Evolutionary conservation across 805 yeast species (phyloP), one percentile per base, ranked within the genome.

Genomic region (Allodekkera sacchari): DNA sequence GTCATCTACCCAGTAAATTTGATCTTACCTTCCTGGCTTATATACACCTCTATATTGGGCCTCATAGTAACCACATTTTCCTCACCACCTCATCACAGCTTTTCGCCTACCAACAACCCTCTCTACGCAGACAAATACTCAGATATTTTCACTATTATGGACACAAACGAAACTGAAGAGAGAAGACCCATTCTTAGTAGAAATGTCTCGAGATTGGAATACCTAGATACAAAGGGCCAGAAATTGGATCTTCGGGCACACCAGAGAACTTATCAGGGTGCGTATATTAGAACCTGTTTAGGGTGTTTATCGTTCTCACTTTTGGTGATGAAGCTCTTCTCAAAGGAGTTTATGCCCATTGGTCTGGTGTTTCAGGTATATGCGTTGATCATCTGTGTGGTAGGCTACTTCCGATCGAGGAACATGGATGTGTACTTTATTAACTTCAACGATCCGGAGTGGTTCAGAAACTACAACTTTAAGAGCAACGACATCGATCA

Each of bases 241-340:
- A 64, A 66, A 42, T 52, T 71, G 17, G 78, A 72, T 40, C 62
- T 72, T 3, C 41, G 79, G 43, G 92, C 89, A 0, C 80, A 79
- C 44, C 92, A 83, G 53, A 55, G 94, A 35, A 83, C 94, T 0
- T 83, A 81, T 46, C 92, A 83, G 48, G 94, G 94, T 0, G 88
- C 94, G 2, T 83, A 83, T 47, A 63, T 79, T 17, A 55, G 94
- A 32, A 73, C 88, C 0, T 80, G 88, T 14, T 57, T 83, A 19
- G 78, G 83, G 14, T 68, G 77, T 32, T 53, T 83, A 18, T 68
- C 85, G 8, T 77, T 83, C 45, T 48, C 83, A 4, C 57, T 81
- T 20, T 55, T 81, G 34, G 67, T 82, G 12, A 63, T 82, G 42
- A 77, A 79, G 50, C 53, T 82, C 23, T 82, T 82, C 50, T 62